These are phyloP conservation scores for Solanum neorickii DNA, from an alignment of 257 asterid species.

Conservation along the genomic window DNA sequence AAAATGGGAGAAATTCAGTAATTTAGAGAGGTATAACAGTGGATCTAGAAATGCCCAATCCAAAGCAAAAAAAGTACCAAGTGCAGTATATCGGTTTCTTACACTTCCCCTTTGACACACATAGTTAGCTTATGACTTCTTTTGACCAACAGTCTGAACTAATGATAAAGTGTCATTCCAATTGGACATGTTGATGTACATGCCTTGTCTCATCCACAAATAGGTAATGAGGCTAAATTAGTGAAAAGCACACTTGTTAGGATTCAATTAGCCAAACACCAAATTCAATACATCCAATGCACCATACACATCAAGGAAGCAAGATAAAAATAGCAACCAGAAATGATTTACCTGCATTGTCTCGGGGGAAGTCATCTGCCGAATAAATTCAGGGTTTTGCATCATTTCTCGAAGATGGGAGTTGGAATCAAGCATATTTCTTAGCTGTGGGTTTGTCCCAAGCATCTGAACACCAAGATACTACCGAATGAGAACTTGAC, in stretches of 20 bases:
- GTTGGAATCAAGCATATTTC: conserved; percentile 32
- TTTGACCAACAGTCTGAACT: not conserved
- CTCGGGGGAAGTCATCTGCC: conserved; percentile 42
- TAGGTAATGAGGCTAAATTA: not conserved
- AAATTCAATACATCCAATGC: not conserved
- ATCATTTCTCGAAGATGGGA: conserved; percentile 44
- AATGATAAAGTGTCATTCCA: not conserved
- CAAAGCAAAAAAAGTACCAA: not conserved
- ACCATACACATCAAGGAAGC: not conserved
- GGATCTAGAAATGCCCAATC: not conserved
- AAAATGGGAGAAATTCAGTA: not conserved
- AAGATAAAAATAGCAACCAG: not conserved
- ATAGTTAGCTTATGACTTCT: not conserved
- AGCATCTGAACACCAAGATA: conserved; percentile 17
- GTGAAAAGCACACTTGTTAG: not conserved
- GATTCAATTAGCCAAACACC: not conserved
- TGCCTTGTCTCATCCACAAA: not conserved
- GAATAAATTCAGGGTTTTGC: conserved; percentile 46
- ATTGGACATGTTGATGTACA: not conserved
- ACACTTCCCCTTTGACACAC: not conserved
- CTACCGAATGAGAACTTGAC: not conserved
- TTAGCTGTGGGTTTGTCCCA: conserved; percentile 34
- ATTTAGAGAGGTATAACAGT: not conserved
- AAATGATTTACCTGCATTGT: conserved; percentile 31
- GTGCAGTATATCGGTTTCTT: not conserved